Conservation (phyloP, 345 rosid species). For the Passiflora organensis region DNA sequence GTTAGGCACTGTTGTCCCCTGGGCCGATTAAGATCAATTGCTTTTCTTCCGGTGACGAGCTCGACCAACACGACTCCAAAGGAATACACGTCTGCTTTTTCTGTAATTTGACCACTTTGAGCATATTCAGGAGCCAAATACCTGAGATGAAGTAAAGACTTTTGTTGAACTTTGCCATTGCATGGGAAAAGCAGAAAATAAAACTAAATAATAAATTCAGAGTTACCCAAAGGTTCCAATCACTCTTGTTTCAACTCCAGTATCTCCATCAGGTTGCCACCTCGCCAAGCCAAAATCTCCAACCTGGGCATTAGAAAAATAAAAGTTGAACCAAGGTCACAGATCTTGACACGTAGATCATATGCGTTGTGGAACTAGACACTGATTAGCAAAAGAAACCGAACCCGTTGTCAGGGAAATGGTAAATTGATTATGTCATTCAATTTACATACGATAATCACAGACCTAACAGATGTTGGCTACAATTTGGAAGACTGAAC, state of each 20-base stretch:
- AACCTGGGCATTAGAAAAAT: slow-evolving; percentile 50
- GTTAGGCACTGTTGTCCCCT: slow-evolving; percentile 97
- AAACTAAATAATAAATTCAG: slow-evolving; percentile 11
- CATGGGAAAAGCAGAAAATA: slow-evolving; percentile 1
- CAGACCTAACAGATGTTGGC: too few species aligned
- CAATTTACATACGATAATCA: too few species aligned
- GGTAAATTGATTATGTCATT: too few species aligned
- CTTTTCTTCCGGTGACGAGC: slow-evolving; percentile 94
- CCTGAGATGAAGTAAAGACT: slow-evolving; percentile 39
- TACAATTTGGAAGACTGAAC: too few species aligned
- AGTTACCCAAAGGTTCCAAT: slow-evolving; percentile 97
- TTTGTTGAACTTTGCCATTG: slow-evolving; percentile 2
- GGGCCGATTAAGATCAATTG: slow-evolving; percentile 81
- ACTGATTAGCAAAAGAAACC: too few species aligned
- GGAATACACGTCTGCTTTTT: slow-evolving; percentile 96
- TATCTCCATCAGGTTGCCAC: slow-evolving; percentile 99
- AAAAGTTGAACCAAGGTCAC: slow-evolving; percentile 4
- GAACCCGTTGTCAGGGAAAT: too few species aligned
- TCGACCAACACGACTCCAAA: slow-evolving; percentile 95
- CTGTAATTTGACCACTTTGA: slow-evolving; percentile 96
- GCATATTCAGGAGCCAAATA: slow-evolving; percentile 99
- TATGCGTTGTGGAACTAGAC: too few species aligned
- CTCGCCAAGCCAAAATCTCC: slow-evolving; percentile 99
- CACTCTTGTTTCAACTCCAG: slow-evolving; percentile 91
- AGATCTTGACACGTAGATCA: too few species aligned